A percentile compares a stretch with the other conserved stretches of the same genome.
phyloP scores from a whole-genome alignment of 176 grass and related monocot genomes.

The Alloteropsis semialata region DNA sequence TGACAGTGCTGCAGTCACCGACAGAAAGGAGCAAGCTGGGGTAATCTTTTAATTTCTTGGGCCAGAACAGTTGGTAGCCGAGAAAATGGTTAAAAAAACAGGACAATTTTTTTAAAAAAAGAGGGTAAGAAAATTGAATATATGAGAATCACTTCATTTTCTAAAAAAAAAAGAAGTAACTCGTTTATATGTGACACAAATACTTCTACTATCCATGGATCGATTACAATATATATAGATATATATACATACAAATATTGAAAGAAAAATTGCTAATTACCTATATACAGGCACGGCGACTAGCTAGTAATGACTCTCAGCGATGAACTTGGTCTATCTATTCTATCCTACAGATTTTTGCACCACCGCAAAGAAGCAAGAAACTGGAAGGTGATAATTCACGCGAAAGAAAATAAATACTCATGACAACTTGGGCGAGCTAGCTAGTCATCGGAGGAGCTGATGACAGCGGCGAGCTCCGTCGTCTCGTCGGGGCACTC shows the following conservation, averaged over 20 bases:
- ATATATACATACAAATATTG: not conserved
- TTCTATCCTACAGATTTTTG: not conserved
- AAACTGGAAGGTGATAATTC: not conserved
- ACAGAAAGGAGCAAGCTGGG: not conserved
- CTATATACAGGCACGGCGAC: not conserved
- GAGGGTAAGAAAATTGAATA: not conserved
- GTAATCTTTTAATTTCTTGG: not conserved
- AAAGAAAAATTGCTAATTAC: not conserved
- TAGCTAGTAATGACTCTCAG: not conserved
- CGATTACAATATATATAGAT: not conserved
- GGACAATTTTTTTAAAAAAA: too few relatives aligned
- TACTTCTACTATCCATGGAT: not conserved
- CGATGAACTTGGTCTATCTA: not conserved
- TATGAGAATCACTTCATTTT: not conserved
- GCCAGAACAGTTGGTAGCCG: not conserved
- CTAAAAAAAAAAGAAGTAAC: not conserved
- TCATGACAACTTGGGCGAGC: not conserved
- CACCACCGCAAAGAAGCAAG: not conserved
- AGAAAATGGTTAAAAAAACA: not conserved
- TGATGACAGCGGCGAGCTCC: not conserved
- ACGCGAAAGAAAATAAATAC: not conserved
- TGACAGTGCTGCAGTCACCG: not conserved
- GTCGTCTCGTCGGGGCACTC: conserved; percentile 43
- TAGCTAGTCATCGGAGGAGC: not conserved
- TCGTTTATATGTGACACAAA: not conserved